phyloP scores from a whole-genome alignment of 2,329 filamentous ascomycete species.

The Pseudogymnoascus sp. region DNA sequence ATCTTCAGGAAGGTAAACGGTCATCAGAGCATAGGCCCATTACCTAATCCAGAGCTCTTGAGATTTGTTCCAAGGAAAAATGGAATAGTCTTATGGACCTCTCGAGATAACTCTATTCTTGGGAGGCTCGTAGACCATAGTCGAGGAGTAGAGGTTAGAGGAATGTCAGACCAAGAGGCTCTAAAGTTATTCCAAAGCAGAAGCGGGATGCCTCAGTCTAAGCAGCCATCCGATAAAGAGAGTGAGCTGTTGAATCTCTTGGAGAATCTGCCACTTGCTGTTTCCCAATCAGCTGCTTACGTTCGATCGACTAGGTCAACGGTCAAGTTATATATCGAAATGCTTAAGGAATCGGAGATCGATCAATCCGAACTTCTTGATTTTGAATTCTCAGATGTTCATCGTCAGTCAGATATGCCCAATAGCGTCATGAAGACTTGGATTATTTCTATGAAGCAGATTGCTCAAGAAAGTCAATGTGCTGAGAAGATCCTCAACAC shows the following conservation, averaged over 20 bases:
- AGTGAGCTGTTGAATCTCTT: conserved; percentile 22
- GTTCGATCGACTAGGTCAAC: conserved; percentile 25
- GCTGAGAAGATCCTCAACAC: conserved; percentile 27
- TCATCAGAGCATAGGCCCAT: neutral
- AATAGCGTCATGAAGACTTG: conserved; percentile 32
- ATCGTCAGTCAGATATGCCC: conserved; percentile 23
- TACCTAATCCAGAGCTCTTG: conserved; percentile 11
- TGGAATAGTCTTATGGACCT: conserved; percentile 30
- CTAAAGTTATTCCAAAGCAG: conserved; percentile 15
- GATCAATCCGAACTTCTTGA: conserved; percentile 17
- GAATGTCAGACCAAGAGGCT: conserved; percentile 22
- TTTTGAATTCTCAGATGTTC: conserved; percentile 24
- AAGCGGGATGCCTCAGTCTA: neutral
- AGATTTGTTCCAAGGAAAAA: conserved; percentile 23
- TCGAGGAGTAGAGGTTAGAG: conserved; percentile 20
- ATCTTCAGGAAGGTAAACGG: conserved; percentile 19
- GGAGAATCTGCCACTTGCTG: conserved; percentile 27
- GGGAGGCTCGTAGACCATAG: conserved; percentile 22
- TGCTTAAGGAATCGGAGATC: conserved; percentile 19
- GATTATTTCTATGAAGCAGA: conserved; percentile 28
- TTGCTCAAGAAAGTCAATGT: conserved; percentile 24
- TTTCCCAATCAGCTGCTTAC: conserved; percentile 29
- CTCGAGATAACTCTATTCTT: conserved; percentile 25
- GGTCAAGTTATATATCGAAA: conserved; percentile 23
- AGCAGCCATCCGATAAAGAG: conserved; percentile 10